Evolutionary conservation across 768 basidiomycete species (phyloP).

Genomic region (Pleurotus citrinopileatus): DNA sequence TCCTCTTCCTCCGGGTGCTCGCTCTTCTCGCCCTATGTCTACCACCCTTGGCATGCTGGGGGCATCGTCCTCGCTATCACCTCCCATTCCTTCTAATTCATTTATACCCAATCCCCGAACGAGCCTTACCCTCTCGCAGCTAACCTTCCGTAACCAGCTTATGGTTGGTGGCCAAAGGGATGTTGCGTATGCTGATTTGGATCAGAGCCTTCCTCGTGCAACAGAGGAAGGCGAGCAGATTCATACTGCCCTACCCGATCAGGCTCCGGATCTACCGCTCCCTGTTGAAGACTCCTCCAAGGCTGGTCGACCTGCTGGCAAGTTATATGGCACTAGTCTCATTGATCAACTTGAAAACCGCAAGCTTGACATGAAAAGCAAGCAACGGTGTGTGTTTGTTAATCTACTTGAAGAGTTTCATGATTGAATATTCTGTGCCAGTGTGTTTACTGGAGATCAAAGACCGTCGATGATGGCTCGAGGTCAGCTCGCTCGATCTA

Average conservation of each 20-base stretch:
- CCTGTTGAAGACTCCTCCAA: constrained; percentile 30
- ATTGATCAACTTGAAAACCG: constrained; percentile 87
- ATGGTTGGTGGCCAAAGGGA: constrained; percentile 66
- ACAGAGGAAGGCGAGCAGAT: constrained; percentile 77
- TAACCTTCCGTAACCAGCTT: constrained; percentile 83
- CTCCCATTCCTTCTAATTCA: constrained; percentile 54
- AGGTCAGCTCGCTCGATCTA: constrained; percentile 45
- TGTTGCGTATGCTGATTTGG: constrained; percentile 58
- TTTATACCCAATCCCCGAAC: constrained; percentile 78
- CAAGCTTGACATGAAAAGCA: constrained; percentile 79
- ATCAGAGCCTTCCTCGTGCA: constrained; percentile 64
- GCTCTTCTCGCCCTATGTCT: constrained; percentile 51
- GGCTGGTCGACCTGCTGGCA: constrained; percentile 64
- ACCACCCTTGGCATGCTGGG: constrained; percentile 30
- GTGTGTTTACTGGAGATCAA: constrained; percentile 85
- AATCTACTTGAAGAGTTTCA: not conserved
- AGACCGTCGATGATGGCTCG: constrained; percentile 94
- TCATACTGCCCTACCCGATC: constrained; percentile 39
- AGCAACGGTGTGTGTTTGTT: constrained; percentile 61
- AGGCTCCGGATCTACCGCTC: constrained; percentile 34
- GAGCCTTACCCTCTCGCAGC: constrained; percentile 73
- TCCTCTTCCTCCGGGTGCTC: constrained; percentile 75
- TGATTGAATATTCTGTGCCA: constrained; percentile 26
- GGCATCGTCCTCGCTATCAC: constrained; percentile 20
- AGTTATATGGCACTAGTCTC: constrained; percentile 82